Conservation (phyloP, 129 eudicot genomes). For the Pittosporum tobira region DNA sequence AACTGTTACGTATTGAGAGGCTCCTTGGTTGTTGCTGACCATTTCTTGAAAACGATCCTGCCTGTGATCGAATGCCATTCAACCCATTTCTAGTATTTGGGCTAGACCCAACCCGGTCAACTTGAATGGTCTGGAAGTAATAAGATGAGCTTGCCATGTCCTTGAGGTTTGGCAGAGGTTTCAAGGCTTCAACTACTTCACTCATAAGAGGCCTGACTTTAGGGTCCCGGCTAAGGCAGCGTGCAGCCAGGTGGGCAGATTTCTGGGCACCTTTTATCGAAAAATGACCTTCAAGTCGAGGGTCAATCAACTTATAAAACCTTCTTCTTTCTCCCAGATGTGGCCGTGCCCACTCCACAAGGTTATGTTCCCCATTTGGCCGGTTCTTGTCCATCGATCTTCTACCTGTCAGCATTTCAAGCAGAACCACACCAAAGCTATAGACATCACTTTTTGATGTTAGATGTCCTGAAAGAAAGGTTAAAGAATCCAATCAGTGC, state of each 20-base stretch:
- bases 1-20: slow-evolving; percentile 72
- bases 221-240: slow-evolving; percentile 59
- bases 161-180: slow-evolving; percentile 50
- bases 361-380: slow-evolving; percentile 57
- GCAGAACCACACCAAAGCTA: slow-evolving; percentile 63
- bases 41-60: slow-evolving; percentile 49
- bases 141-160: slow-evolving; percentile 61
- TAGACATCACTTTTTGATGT: slow-evolving; percentile 59
- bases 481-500: background rate
- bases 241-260: slow-evolving; percentile 57
- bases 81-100: slow-evolving; percentile 42
- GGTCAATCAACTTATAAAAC: slow-evolving; percentile 54
- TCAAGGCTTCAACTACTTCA: slow-evolving; percentile 47
- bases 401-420: slow-evolving; percentile 53
- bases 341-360: slow-evolving; percentile 63
- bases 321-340: slow-evolving; percentile 47
- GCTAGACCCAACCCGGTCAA: slow-evolving; percentile 48
- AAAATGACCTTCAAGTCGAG: slow-evolving; percentile 57
- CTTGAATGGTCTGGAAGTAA: slow-evolving; percentile 52
- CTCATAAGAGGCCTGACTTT: slow-evolving; percentile 55
- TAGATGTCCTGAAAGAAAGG: slow-evolving; percentile 36
- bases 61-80: slow-evolving; percentile 29
- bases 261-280: slow-evolving; percentile 54
- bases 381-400: slow-evolving; percentile 63
- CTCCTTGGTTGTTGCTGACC: slow-evolving; percentile 81